phyloP scores from a whole-genome alignment of 352 stramenopile species.

The Globisporangium abappressorium region DNA sequence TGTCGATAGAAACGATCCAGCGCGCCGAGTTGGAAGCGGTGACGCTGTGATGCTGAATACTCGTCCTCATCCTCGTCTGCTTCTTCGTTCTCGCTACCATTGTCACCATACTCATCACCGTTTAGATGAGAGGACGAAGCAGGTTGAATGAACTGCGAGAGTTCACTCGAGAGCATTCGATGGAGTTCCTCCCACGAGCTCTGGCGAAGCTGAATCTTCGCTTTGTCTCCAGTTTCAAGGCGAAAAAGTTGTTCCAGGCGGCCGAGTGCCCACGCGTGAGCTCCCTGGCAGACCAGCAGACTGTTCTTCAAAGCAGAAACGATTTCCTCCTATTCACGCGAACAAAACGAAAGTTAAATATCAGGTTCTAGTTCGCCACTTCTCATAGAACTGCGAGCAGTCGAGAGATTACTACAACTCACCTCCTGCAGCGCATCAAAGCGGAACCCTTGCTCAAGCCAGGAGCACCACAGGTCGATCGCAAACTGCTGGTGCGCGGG shows the following conservation, averaged over 20 bases:
- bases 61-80: slow-evolving; percentile 21
- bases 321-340: slow-evolving; percentile 44
- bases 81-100: slow-evolving; percentile 16
- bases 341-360: not conserved
- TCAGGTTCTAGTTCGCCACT: not conserved
- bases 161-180: slow-evolving; percentile 33
- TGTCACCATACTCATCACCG: slow-evolving; percentile 18
- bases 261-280: slow-evolving; percentile 41
- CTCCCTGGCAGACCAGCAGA: slow-evolving; percentile 31
- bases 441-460: slow-evolving; percentile 36
- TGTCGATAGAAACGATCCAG: slow-evolving; percentile 50
- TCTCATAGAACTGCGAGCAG: not conserved
- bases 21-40: slow-evolving; percentile 34
- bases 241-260: slow-evolving; percentile 42
- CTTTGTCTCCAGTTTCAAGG: not conserved
- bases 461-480: slow-evolving; percentile 70
- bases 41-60: slow-evolving; percentile 5
- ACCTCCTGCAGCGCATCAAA: slow-evolving; percentile 71
- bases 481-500: slow-evolving; percentile 48
- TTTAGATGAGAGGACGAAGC: not conserved
- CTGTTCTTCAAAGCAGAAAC: slow-evolving; percentile 51
- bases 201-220: slow-evolving; percentile 7
- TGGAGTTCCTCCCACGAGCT: slow-evolving; percentile 47
- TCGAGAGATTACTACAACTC: slow-evolving; percentile 5
- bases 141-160: slow-evolving; percentile 41